phyloP scores from a whole-genome alignment of 1,284 basidiomycete species.

The Leccinum holopus region DNA sequence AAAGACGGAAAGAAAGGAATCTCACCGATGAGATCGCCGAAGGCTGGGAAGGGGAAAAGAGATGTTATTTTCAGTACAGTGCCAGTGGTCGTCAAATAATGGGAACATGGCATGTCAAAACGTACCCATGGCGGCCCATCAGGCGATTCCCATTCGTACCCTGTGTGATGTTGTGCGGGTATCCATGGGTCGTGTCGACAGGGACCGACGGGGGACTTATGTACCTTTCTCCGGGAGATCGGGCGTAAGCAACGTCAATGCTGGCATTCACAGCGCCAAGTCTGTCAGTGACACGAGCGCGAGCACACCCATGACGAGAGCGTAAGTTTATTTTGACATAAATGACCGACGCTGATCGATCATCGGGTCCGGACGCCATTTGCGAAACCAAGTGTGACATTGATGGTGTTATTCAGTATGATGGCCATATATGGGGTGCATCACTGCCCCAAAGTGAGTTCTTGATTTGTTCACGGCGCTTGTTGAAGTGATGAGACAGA shows the following conservation, averaged over 20 bases:
- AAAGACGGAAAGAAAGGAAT: too few species aligned
- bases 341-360: neutral
- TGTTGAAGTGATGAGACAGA: too few species aligned
- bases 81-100: neutral
- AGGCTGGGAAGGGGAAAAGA: neutral
- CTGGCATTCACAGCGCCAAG: conserved; percentile 22
- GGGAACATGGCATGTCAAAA: neutral
- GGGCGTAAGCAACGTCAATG: conserved; percentile 28
- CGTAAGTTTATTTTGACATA: neutral
- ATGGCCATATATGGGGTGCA: too few species aligned
- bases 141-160: conserved; percentile 30
- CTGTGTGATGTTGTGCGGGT: conserved; percentile 13
- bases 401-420: too few species aligned
- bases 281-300: conserved; percentile 13
- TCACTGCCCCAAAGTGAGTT: too few species aligned
- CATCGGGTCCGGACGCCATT: too few species aligned
- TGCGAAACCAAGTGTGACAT: too few species aligned
- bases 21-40: too few species aligned
- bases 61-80: neutral
- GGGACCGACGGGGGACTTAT: neutral
- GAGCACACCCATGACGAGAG: conserved; percentile 8
- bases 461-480: too few species aligned
- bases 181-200: neutral
- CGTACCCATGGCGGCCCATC: conserved; percentile 29
- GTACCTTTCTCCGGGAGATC: conserved; percentile 31